These are phyloP conservation scores for Lactarius trivialis DNA, from an alignment of 768 basidiomycete genomes.

Conservation along the genomic window DNA sequence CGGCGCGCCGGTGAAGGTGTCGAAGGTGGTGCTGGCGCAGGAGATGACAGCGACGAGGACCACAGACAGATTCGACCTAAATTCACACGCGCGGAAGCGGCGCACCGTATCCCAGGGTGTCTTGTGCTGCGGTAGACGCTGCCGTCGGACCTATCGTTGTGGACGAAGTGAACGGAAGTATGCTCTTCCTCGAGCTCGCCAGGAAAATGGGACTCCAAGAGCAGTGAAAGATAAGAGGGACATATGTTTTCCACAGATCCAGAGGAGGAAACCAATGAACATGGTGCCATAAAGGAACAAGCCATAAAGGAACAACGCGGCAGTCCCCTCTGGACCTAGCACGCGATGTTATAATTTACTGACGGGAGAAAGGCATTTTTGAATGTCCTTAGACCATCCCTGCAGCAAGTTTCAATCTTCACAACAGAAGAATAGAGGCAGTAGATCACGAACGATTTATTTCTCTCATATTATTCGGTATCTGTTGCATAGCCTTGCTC, in stretches of 20 bases:
- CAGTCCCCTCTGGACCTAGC: background rate
- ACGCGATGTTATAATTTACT: background rate
- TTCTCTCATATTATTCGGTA: background rate
- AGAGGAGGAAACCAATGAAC: background rate
- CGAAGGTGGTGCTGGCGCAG: conserved; percentile 26
- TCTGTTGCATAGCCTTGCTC: background rate
- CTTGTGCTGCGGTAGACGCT: conserved; percentile 19
- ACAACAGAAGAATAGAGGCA: background rate
- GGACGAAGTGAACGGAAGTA: background rate
- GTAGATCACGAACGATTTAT: background rate
- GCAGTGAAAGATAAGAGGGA: background rate
- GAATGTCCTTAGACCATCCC: background rate
- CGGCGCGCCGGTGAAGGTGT: conserved; percentile 25
- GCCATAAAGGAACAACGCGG: background rate
- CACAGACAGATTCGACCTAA: conserved; percentile 43
- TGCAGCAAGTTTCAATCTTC: background rate
- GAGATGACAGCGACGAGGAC: conserved; percentile 27
- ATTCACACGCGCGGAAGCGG: conserved; percentile 21
- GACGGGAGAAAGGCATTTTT: background rate
- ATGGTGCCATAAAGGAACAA: background rate
- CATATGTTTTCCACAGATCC: background rate
- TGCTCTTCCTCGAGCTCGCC: background rate
- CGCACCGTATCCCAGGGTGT: conserved; percentile 21
- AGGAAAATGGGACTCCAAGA: background rate
- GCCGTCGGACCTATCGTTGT: conserved; percentile 20